Evolutionary conservation across 106 monocot genomes (phyloP).

Genomic region (Alisma plantagoaquatica): DNA sequence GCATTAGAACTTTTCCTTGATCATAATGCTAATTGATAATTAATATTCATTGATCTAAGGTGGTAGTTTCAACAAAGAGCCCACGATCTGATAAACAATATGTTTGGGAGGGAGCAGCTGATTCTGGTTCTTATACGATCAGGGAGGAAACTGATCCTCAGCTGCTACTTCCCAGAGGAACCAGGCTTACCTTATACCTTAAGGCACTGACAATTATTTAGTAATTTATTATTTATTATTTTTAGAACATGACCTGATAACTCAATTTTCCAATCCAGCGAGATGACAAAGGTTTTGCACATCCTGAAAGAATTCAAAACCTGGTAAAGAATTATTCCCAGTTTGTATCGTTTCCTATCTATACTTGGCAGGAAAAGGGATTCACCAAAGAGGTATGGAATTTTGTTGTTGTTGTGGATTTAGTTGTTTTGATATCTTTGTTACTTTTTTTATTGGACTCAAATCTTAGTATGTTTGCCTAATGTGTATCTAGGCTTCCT

Average conservation of each 20-base stretch:
- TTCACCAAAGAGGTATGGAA: constrained; percentile 76
- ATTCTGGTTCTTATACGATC: constrained; percentile 77
- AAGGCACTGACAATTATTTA: constrained; percentile 36
- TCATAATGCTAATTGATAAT: no score
- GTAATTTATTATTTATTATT: constrained; percentile 4
- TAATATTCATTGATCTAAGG: no score
- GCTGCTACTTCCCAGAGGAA: constrained; percentile 81
- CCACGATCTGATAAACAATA: constrained; percentile 93
- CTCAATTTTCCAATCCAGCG: constrained; percentile 27
- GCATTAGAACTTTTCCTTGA: neutral
- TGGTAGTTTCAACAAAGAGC: constrained; percentile 88
- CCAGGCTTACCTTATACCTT: constrained; percentile 78
- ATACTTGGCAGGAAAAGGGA: constrained; percentile 97
- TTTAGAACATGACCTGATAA: neutral
- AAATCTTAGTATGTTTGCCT: no score
- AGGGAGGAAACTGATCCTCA: constrained; percentile 74
- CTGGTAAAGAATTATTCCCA: constrained; percentile 99
- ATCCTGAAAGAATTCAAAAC: constrained; percentile 88
- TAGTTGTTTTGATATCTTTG: no score
- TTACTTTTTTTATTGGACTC: no score
- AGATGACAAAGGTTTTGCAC: constrained; percentile 90
- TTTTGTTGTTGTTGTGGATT: no score
- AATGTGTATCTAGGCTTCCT: no score
- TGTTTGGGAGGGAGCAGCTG: constrained; percentile 91
- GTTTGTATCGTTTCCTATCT: constrained; percentile 96